Conservation (phyloP, 352 stramenopile species). For the Globisporangium apiculatum region DNA sequence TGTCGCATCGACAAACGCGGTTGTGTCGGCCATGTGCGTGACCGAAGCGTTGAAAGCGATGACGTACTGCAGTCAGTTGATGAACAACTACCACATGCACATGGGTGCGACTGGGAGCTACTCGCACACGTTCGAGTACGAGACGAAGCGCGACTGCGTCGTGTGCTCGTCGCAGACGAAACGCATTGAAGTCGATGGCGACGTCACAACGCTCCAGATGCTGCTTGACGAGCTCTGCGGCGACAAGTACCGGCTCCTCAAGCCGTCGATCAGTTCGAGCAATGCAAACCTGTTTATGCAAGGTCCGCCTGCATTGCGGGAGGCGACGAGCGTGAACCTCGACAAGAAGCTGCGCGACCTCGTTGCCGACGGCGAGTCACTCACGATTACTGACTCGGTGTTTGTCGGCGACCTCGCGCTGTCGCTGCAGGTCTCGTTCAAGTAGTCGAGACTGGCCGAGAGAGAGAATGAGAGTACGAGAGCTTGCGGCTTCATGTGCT, state of each 20-base stretch:
- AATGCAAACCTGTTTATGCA: slow-evolving; percentile 77
- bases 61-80: slow-evolving; percentile 92
- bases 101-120: slow-evolving; percentile 94
- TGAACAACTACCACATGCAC: slow-evolving; percentile 99
- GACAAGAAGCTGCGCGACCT: slow-evolving; percentile 86
- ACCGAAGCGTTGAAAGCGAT: slow-evolving; percentile 96
- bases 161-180: slow-evolving; percentile 81
- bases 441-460: background rate
- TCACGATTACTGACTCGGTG: slow-evolving; percentile 94
- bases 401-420: slow-evolving; percentile 82
- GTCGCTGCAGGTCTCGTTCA: slow-evolving; percentile 56
- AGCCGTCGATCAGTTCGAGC: slow-evolving; percentile 65
- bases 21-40: slow-evolving; percentile 94
- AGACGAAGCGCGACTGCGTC: slow-evolving; percentile 85
- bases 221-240: slow-evolving; percentile 62
- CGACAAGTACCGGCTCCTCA: slow-evolving; percentile 52
- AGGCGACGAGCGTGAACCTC: slow-evolving; percentile 90
- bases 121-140: slow-evolving; percentile 95
- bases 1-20: slow-evolving; percentile 95
- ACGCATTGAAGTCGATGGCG: slow-evolving; percentile 38
- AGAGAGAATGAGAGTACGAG: background rate
- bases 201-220: slow-evolving; percentile 44
- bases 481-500: background rate
- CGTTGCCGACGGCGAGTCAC: slow-evolving; percentile 78
- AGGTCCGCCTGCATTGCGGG: slow-evolving; percentile 69